Evolutionary conservation across 805 yeast genomes (phyloP), one percentile per base, ranked within the genome.

Genomic region (Deakozyma indianensis): DNA sequence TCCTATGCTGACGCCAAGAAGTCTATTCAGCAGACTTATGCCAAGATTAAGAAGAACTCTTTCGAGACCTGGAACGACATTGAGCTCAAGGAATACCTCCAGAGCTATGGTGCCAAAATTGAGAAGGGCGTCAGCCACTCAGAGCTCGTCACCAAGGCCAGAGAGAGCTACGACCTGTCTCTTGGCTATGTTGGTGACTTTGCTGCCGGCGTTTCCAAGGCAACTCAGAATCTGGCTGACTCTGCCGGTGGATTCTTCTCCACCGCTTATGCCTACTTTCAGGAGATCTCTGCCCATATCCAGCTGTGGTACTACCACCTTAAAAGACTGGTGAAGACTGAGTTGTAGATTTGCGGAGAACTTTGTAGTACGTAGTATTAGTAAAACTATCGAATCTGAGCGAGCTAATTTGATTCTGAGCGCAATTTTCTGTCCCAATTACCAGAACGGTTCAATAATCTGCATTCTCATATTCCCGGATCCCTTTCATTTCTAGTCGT

Each of bases 21-120:
- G 44, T 49, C 68, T 41, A 57, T 66, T 9, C 55, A 60, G 41
- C 59, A 61, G 44, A 53, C 62, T 4, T 50, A 68, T 2, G 64
- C 64, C 44, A 47, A 50, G 23, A 53, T 70, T 48, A 69, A 66
- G 51, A 69, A 67, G 29, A 66, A 66, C 32, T 60, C 71, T 20
- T 70, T 75, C 56, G 65, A 73, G 47, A 59, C 66, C 16, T 76
- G 81, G 81, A 59, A 75, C 2, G 65, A 71, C 22, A 63, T 69
- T 3, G 82, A 78, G 53, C 59, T 79, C 48, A 63, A 67, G 52
- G 71, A 70, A 48, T 79, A 83, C 75, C 59, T 80, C 27, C 58
- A 65, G 45, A 56, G 63, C 35, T 75, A 73, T 53, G 72, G 71
- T 35, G 48, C 49, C 23, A 41, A 45, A 23, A 51, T 50, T 16